Percentiles rank a stretch among this genome's conserved stretches.
Conservation (phyloP, 768 basidiomycete genomes). For the Porpolomopsis calyptriformis region DNA sequence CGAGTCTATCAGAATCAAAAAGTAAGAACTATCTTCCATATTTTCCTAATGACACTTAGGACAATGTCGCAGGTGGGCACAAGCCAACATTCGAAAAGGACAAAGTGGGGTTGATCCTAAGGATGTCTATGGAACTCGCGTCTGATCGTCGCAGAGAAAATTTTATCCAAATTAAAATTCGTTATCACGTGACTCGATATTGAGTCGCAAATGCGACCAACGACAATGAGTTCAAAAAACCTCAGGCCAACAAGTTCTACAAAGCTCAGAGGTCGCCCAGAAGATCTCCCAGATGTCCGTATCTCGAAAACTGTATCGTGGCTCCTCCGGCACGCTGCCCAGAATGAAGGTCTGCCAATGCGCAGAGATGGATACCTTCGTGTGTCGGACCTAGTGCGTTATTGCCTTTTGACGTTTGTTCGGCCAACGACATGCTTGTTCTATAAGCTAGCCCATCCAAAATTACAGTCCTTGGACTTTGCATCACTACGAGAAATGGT, state of each 20-base stretch:
- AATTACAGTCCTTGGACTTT: conserved; percentile 51
- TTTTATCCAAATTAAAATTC: too few relatives aligned
- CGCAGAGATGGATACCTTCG: conserved; percentile 78
- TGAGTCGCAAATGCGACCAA: too few relatives aligned
- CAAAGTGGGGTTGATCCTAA: conserved; percentile 66
- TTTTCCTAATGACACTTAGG: conserved; percentile 3
- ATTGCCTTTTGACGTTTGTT: neutral
- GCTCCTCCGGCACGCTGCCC: conserved; percentile 84
- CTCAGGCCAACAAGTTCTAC: too few relatives aligned
- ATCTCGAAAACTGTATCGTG: conserved; percentile 84
- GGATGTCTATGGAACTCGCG: conserved; percentile 69
- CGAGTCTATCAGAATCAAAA: conserved; percentile 95
- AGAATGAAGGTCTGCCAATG: conserved; percentile 62
- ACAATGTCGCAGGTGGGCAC: conserved; percentile 56
- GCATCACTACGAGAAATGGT: conserved; percentile 52
- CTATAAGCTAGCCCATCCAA: conserved; percentile 56
- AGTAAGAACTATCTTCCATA: conserved; percentile 46
- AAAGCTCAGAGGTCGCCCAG: conserved; percentile 50
- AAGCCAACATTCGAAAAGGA: conserved; percentile 77
- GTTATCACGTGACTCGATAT: too few relatives aligned
- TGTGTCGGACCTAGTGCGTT: conserved; percentile 72
- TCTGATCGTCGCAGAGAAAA: too few relatives aligned
- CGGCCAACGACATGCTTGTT: neutral
- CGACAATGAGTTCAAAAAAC: too few relatives aligned
- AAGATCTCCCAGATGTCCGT: conserved; percentile 57